phyloP scores from a whole-genome alignment of 2,329 filamentous ascomycete species.

The Pseudocercospora cruenta region DNA sequence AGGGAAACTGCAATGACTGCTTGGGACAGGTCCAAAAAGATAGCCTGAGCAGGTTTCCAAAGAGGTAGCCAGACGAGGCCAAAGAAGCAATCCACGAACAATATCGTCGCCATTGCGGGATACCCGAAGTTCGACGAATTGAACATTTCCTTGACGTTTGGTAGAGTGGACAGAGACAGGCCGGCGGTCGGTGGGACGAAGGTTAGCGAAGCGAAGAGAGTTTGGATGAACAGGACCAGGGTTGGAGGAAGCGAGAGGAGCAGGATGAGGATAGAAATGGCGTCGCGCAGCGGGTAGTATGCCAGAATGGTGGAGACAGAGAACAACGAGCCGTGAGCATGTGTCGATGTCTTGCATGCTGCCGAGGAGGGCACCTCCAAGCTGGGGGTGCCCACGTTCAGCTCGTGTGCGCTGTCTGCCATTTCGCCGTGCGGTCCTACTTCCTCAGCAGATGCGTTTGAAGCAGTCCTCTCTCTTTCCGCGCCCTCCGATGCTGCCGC shows the following conservation, averaged over 20 bases:
- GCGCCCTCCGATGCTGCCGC: conserved; percentile 28
- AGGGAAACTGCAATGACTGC: conserved; percentile 90
- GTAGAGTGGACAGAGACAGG: conserved; percentile 64
- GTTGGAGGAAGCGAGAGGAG: conserved; percentile 89
- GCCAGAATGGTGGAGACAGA: conserved; percentile 83
- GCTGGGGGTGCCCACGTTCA: conserved; percentile 33
- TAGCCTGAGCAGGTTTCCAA: conserved; percentile 83
- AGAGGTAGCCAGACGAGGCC: conserved; percentile 79
- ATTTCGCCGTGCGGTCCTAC: conserved; percentile 34
- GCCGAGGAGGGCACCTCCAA: conserved; percentile 27
- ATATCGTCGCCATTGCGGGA: conserved; percentile 80
- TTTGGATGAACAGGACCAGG: conserved; percentile 84
- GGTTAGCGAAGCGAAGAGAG: conserved; percentile 88
- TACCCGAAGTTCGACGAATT: conserved; percentile 78
- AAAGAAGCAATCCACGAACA: conserved; percentile 84
- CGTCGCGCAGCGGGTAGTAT: conserved; percentile 89
- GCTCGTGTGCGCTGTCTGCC: conserved; percentile 34
- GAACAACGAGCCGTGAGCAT: conserved; percentile 72
- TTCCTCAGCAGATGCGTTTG: conserved; percentile 49
- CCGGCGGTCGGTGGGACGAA: conserved; percentile 81
- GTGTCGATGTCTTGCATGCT: conserved; percentile 57
- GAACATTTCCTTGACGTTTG: conserved; percentile 88
- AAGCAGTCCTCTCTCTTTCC: conserved; percentile 45
- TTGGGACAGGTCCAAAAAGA: conserved; percentile 87
- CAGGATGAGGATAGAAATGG: conserved; percentile 93